Percentiles rank a stretch among this genome's conserved stretches.
phyloP scores from a whole-genome alignment of 495 filamentous ascomycete species.

The Trichoderma virens region DNA sequence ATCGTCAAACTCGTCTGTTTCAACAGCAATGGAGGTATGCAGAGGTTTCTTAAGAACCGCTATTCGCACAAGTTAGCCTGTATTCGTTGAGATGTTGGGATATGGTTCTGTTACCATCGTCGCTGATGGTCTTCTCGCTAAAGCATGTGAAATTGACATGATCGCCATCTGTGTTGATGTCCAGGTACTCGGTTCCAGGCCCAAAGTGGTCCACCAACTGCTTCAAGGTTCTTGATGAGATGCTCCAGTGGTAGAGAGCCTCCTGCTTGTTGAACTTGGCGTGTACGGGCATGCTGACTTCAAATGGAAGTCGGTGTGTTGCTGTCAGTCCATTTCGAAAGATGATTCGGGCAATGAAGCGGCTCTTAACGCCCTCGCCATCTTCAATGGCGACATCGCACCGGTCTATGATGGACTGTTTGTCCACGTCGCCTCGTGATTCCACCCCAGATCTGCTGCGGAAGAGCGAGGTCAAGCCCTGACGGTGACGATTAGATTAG shows the following conservation, averaged over 20 bases:
- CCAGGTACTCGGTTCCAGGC: constrained; percentile 80
- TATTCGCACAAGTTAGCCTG: constrained; percentile 21
- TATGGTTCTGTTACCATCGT: constrained; percentile 53
- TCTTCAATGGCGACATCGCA: constrained; percentile 84
- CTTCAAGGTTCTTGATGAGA: constrained; percentile 63
- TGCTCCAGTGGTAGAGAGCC: constrained; percentile 70
- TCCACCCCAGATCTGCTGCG: constrained; percentile 31
- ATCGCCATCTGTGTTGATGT: constrained; percentile 65
- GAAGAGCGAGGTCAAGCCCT: constrained; percentile 40
- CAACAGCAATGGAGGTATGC: constrained; percentile 82
- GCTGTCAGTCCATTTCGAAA: constrained; percentile 89
- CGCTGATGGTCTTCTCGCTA: constrained; percentile 80
- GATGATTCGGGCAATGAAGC: constrained; percentile 71
- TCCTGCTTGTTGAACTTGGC: constrained; percentile 71
- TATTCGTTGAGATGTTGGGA: constrained; percentile 10
- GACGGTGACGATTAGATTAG: not conserved
- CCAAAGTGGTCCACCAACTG: constrained; percentile 91
- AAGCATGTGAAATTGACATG: constrained; percentile 79
- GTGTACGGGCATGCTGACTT: constrained; percentile 71
- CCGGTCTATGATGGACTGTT: constrained; percentile 71
- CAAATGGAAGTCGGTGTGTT: constrained; percentile 87
- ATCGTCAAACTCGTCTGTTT: constrained; percentile 78
- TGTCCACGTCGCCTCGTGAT: constrained; percentile 42
- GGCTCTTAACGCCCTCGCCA: constrained; percentile 63
- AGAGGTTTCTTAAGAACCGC: constrained; percentile 90